Evolutionary conservation across 140 eudicot genomes (phyloP), one percentile per base, ranked within the genome.

Genomic region (Anethum foeniculum): DNA sequence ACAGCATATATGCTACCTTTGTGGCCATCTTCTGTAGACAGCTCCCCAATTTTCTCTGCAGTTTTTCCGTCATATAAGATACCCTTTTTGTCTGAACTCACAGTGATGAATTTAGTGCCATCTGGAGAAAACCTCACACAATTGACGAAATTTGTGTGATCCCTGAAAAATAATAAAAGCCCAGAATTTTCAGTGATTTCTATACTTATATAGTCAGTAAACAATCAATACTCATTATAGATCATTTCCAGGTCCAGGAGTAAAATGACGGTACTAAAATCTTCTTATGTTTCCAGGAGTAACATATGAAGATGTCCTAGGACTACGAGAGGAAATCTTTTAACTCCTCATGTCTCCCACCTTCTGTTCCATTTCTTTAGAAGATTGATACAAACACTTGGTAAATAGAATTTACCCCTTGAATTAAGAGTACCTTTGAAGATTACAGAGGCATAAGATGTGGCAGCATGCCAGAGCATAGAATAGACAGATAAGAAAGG

Each of bases 61-160:
- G 96, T 94, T 88, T 94, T 94, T 81, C 92, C 98, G 84, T 94
- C 97, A 84, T 87, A 90, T 65, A 94, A 4, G 48, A 94, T 79
- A 65, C 98, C 98, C 80, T 86, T 89, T 82, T 92, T 94, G 86
- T 94, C 98, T 71, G 98, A 94, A 85, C 98, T 92, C 21, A 94
- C 98, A 85, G 90, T 94, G 86, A 94, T 92, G 79, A 94, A 90
- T 86, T 86, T 92, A 82, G 77, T 90, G 56, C 98, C 98, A 90
- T 94, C 98, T 21, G 98, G 98, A 39, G 98, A 90, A 78, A 94
- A 94, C 83, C 98, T 90, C 76, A 92, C 90, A 84, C 98, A 94
- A 79, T 94, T 94, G 78, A 94, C 98, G 75, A 89, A 94, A 86
- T 94, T 94, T 19, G 96, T 58, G 84, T 94, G 98, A 67, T 89